Evolutionary conservation across 352 stramenopile genomes (phyloP).

Genomic region (Achlya hypogyna): DNA sequence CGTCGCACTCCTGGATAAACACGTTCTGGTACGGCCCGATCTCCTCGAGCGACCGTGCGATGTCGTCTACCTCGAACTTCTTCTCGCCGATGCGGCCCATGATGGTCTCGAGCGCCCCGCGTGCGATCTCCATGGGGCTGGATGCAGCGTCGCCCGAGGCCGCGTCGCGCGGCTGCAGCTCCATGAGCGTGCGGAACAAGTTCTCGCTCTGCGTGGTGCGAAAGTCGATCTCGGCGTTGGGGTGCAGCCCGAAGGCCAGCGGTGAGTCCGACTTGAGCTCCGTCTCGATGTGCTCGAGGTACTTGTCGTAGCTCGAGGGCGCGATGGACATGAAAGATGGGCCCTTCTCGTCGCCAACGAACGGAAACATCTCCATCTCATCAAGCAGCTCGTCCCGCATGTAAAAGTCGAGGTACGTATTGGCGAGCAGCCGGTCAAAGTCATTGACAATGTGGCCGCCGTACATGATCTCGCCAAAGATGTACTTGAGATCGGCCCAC

Average conservation of each 20-base stretch:
- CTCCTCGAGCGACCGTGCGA: constrained; percentile 90
- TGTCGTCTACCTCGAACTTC: constrained; percentile 96
- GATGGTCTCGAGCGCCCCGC: constrained; percentile 86
- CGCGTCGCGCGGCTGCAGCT: constrained; percentile 90
- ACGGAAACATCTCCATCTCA: constrained; percentile 98
- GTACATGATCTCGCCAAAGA: constrained; percentile 97
- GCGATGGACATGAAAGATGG: constrained; percentile 91
- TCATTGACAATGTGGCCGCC: constrained; percentile 95
- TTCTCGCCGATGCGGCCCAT: constrained; percentile 94
- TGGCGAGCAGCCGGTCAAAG: constrained; percentile 90
- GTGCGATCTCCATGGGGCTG: constrained; percentile 90
- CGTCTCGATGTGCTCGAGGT: constrained; percentile 95
- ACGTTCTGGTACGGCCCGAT: constrained; percentile 94
- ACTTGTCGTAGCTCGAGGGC: constrained; percentile 97
- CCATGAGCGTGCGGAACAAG: constrained; percentile 93
- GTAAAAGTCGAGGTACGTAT: constrained; percentile 97
- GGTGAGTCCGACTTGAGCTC: constrained; percentile 94
- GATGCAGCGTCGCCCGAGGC: constrained; percentile 77
- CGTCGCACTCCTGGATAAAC: constrained; percentile 96
- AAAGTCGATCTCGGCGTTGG: constrained; percentile 98
- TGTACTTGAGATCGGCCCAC: constrained; percentile 95
- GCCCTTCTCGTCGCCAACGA: constrained; percentile 93
- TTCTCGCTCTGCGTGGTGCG: constrained; percentile 93
- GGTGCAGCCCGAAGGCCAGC: constrained; percentile 95
- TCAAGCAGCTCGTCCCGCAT: constrained; percentile 97